Base-by-base conservation (phyloP, 2,329 filamentous ascomycete genomes). In the Beauveria brongniartii region DNA sequence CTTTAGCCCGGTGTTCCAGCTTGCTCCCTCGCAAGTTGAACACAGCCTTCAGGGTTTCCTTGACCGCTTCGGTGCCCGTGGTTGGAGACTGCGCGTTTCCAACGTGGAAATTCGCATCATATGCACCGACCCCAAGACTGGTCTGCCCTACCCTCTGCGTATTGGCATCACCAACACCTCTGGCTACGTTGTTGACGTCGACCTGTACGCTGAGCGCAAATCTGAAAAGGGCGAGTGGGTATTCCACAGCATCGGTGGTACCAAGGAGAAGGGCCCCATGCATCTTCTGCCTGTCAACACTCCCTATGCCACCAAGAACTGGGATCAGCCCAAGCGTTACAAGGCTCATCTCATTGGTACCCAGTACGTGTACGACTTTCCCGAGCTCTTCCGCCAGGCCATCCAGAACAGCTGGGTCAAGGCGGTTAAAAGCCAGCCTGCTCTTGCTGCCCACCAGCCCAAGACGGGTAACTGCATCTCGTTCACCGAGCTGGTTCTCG, bases 301-400 rank as follows among this genome's bases (percentile, higher is more conserved):
- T 3, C 92, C 94, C 24, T 99, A 99, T 76, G 89, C 93, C 43
- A 97, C 93, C 71, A 99, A 99, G 86, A 95, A 97, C 77, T 96
- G 92, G 82, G 84, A 99, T 63, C 94, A 99, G 79, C 94, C 94
- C 64, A 97, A 97, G 87, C 87, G 94, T 69, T 97, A 99, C 87
- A 97, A 96, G 88, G 94, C 94, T 67, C 94, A 99, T 74, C 81
- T 97, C 64, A 97, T 99, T 92, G 94, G 94, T 65, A 99, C 94
- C 30, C 94, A 99, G 77, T 99, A 97, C 73, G 94, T 97, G 59
- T 99, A 99, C 74, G 94, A 99, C 77, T 99, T 99, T 88, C 94
- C 94, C 34, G 94, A 99, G 82, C 87, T 99, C 54, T 99, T 99
- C 89, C 87, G 94, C 71, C 94, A 97, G 77, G 92, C 94, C 50